Conservation (phyloP, 345 rosid genomes). For the Brassica carinata region DNA sequence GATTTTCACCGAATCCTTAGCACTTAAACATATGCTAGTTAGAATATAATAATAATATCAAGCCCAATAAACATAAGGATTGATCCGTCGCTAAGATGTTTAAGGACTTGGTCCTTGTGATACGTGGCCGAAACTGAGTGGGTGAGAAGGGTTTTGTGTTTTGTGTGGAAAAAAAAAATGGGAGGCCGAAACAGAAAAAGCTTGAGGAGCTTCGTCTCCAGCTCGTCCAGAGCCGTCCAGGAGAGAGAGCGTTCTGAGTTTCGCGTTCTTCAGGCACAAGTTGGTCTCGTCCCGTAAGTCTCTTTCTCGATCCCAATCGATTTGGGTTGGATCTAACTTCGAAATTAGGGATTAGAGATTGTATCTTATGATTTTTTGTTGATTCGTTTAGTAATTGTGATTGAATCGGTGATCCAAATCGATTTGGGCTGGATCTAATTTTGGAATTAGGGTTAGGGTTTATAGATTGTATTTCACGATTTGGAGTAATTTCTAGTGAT, state of each 20-base stretch:
- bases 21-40: too few species aligned
- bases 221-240: constrained; percentile 60
- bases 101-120: too few species aligned
- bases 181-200: constrained; percentile 94
- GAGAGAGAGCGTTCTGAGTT: constrained; percentile 92
- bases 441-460: background rate
- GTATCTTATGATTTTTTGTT: background rate
- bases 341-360: constrained; percentile 24
- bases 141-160: too few species aligned
- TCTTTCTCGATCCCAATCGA: background rate
- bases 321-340: constrained; percentile 7
- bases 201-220: constrained; percentile 95
- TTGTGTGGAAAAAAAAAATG: too few species aligned
- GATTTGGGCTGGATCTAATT: background rate
- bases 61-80: too few species aligned
- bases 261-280: constrained; percentile 89
- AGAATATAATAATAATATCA: too few species aligned
- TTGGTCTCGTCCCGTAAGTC: constrained; percentile 85
- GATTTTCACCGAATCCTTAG: too few species aligned
- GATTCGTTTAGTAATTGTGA: background rate
- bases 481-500: background rate
- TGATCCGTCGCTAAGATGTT: too few species aligned
- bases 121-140: too few species aligned
- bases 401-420: background rate
- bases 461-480: background rate